Percentiles rank a stretch among this genome's conserved stretches.
phyloP scores from a whole-genome alignment of 768 basidiomycete genomes.

The Termitomyces sp. region DNA sequence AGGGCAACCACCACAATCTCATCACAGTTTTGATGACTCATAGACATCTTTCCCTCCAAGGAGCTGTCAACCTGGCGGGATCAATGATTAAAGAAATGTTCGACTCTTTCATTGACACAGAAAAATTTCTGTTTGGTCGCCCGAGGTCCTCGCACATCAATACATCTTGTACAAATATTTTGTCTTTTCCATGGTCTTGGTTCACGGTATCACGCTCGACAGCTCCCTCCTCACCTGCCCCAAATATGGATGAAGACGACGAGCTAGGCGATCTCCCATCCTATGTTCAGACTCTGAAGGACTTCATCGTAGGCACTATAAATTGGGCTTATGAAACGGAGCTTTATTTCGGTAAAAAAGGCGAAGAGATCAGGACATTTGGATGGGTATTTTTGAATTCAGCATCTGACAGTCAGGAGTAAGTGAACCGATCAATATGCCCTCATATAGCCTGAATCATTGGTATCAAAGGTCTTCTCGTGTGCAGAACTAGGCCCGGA shows the following conservation, averaged over 20 bases:
- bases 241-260: slow-evolving; percentile 6
- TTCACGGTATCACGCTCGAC: slow-evolving; percentile 4
- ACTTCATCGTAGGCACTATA: slow-evolving; percentile 52
- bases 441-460: background rate
- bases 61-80: slow-evolving; percentile 39
- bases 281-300: slow-evolving; percentile 47
- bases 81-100: slow-evolving; percentile 32
- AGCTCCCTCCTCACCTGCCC: slow-evolving; percentile 2
- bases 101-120: slow-evolving; percentile 25
- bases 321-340: slow-evolving; percentile 65
- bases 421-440: background rate
- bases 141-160: slow-evolving; percentile 14
- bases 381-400: slow-evolving; percentile 54
- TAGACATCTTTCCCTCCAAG: slow-evolving; percentile 40
- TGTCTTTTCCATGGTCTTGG: slow-evolving; percentile 13
- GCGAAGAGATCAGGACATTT: slow-evolving; percentile 51
- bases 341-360: slow-evolving; percentile 52
- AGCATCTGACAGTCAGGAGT: slow-evolving; percentile 1
- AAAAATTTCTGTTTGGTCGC: slow-evolving; percentile 15
- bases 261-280: slow-evolving; percentile 14
- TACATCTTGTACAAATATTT: slow-evolving; percentile 12
- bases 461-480: background rate
- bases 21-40: slow-evolving; percentile 44
- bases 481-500: background rate
- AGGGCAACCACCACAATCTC: slow-evolving; percentile 35